Evolutionary conservation across 257 asterid species (phyloP).

Genomic region (Petunia secreta): DNA sequence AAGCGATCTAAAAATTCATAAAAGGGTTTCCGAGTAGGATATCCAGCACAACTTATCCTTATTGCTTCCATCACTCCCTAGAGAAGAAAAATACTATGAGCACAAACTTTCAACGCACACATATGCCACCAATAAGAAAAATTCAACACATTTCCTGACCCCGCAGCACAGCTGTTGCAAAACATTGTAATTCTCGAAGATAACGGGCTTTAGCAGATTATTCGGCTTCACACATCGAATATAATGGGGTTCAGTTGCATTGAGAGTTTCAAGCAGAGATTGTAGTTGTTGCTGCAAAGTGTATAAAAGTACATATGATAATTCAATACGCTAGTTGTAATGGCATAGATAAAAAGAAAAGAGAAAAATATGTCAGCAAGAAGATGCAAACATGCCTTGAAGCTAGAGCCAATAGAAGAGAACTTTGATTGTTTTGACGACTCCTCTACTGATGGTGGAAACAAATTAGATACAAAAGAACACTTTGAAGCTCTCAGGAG

Average conservation of each 20-base stretch:
- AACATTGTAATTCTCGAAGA: conserved; percentile 94
- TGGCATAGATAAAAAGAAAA: conserved; percentile 16
- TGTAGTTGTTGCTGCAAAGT: conserved; percentile 67
- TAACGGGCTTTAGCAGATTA: conserved; percentile 92
- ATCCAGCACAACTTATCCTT: conserved; percentile 98
- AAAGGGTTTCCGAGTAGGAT: conserved; percentile 91
- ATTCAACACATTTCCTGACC: conserved; percentile 53
- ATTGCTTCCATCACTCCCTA: conserved; percentile 99
- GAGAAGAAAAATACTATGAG: background rate
- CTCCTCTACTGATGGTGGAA: conserved; percentile 67
- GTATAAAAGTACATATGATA: background rate
- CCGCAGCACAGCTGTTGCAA: conserved; percentile 99
- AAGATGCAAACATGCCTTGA: conserved; percentile 49
- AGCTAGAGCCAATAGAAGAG: conserved; percentile 68
- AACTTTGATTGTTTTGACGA: conserved; percentile 69
- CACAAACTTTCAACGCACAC: conserved; percentile 16
- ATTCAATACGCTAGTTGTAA: background rate
- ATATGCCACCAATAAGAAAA: background rate
- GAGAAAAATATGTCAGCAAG: background rate
- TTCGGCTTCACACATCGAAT: conserved; percentile 93
- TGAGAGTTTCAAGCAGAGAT: conserved; percentile 64
- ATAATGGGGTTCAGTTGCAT: conserved; percentile 68
- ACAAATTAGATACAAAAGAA: conserved; percentile 60
- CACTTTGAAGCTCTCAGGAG: conserved; percentile 62
- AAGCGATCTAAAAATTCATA: conserved; percentile 87